Evolutionary conservation across 2,329 filamentous ascomycete genomes (phyloP).

Genomic region (Hypomyces perniciosus): DNA sequence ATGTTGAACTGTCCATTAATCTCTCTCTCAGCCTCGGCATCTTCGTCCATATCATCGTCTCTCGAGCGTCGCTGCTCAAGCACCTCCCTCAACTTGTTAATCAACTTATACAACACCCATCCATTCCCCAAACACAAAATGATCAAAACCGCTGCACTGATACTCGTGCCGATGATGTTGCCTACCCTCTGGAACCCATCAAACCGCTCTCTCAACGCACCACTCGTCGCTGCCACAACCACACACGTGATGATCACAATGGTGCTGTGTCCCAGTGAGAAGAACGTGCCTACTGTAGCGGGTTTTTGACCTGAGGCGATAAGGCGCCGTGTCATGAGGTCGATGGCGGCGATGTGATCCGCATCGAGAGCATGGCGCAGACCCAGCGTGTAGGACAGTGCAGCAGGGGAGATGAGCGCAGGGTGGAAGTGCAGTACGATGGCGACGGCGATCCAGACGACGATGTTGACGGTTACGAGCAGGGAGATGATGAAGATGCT

Average conservation of each 20-base stretch:
- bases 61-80: conserved; percentile 34
- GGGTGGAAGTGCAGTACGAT: conserved; percentile 49
- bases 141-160: conserved; percentile 78
- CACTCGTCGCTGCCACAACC: conserved; percentile 84
- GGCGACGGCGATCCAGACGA: conserved; percentile 50
- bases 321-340: conserved; percentile 86
- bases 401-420: conserved; percentile 68
- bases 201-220: conserved; percentile 74
- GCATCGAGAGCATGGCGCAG: conserved; percentile 94
- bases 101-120: conserved; percentile 75
- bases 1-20: conserved; percentile 54
- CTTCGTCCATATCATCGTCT: conserved; percentile 21
- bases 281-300: conserved; percentile 90
- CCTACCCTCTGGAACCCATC: conserved; percentile 74
- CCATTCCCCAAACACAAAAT: conserved; percentile 76
- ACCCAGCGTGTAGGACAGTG: conserved; percentile 82
- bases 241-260: conserved; percentile 88
- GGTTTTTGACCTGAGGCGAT: conserved; percentile 79
- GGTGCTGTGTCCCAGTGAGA: conserved; percentile 88
- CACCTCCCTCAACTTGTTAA: conserved; percentile 60
- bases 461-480: conserved; percentile 45
- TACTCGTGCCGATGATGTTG: conserved; percentile 81
- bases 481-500: conserved; percentile 44
- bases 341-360: conserved; percentile 84
- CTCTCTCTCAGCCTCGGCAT: conserved; percentile 22